Evolutionary conservation across 306 rosid species (phyloP), one percentile per base, ranked within the genome.

Genomic region (Prunus armeniaca): DNA sequence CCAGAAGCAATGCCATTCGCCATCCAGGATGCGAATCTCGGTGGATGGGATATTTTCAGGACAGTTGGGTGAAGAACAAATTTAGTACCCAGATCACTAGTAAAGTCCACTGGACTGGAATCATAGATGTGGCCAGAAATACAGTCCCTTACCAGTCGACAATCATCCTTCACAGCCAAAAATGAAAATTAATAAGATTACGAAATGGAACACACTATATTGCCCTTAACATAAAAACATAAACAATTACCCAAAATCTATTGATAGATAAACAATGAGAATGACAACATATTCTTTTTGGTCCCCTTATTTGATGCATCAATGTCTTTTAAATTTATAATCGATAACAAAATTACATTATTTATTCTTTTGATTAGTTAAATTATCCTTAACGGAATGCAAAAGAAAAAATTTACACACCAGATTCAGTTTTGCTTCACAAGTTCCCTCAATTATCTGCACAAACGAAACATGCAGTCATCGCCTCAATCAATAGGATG

Each of bases 101-200:
- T 92, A 81, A 92, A 96, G 86, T 96, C 98, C 84, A 92, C 91
- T 27, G 99, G 99, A 87, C 98, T 85, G 74, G 99, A 95, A 82
- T 95, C 99, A 78, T 89, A 95, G 71, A 95, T 95, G 73, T 86
- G 80, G 78, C 98, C 97, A 73, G 93, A 88, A 68, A 90, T 83
- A 80, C 88, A 95, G 79, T 92, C 93, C 78, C 88, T 88, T 76
- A 95, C 97, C 69, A 92, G 85, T 83, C 72, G 88, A 82, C 83
- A 88, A 70, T 84, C 98, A 81, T 82, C 90, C 99, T 95, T 56
- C 75, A 80, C 25, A 73, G 74, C 76, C 67, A 65, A 49, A 87
- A 61, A 77, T 58, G 5, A 68, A 15, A 70, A 80, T 18, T 2
- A 30, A 30, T 61, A 78, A 46, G 0, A 46, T 30, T 63, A 25